A percentile compares a stretch with the other conserved stretches of the same genome.
Evolutionary conservation across 768 basidiomycete genomes (phyloP).

Genomic region (Asterophora lycoperdoides): DNA sequence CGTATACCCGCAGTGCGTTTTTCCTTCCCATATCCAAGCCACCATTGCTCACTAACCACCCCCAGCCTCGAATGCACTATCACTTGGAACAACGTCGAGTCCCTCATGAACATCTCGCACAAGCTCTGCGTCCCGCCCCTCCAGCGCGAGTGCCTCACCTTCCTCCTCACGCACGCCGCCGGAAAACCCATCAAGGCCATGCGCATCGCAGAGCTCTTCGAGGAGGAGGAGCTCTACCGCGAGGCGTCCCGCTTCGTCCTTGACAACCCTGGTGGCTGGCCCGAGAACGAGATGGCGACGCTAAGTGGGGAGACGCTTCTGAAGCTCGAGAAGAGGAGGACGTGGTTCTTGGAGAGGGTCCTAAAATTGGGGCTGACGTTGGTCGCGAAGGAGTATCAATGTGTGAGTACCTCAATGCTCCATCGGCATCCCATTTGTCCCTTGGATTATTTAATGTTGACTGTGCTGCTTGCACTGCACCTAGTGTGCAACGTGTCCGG

Average conservation of each 20-base stretch:
- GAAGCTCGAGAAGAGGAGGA: constrained; percentile 90
- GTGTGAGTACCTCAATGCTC: constrained; percentile 49
- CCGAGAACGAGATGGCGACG: constrained; percentile 74
- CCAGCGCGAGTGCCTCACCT: constrained; percentile 78
- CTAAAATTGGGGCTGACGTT: constrained; percentile 85
- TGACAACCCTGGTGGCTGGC: constrained; percentile 87
- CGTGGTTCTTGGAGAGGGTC: constrained; percentile 94
- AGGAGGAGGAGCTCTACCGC: constrained; percentile 85
- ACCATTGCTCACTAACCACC: neutral
- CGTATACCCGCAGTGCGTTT: constrained; percentile 84
- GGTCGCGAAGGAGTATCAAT: constrained; percentile 93
- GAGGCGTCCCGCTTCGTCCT: constrained; percentile 90
- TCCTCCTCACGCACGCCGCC: constrained; percentile 89
- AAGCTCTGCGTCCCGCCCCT: constrained; percentile 83
- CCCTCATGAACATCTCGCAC: constrained; percentile 85
- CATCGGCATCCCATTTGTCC: neutral
- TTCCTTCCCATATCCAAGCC: no score
- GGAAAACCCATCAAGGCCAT: constrained; percentile 91
- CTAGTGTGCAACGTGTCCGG: constrained; percentile 83
- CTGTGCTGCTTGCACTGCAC: neutral
- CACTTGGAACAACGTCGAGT: constrained; percentile 93
- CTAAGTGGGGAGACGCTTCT: constrained; percentile 78
- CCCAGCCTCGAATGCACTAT: constrained; percentile 83
- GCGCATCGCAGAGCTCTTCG: constrained; percentile 86
- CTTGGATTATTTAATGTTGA: neutral